phyloP scores from a whole-genome alignment of 2,329 filamentous ascomycete genomes.

The Penicillium polonicum region DNA sequence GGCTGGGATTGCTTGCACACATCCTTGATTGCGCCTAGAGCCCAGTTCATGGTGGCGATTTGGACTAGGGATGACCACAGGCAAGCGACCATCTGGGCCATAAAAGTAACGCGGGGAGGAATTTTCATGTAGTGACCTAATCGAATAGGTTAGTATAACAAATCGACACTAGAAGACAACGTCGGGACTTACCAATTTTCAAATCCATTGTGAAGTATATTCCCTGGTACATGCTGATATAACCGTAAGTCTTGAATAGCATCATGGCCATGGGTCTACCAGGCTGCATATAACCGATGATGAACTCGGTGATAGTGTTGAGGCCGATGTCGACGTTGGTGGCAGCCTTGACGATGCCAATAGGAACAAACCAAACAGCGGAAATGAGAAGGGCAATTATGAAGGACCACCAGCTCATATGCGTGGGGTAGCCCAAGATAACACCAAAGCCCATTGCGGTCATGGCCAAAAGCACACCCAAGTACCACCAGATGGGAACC shows the following conservation, averaged over 20 bases:
- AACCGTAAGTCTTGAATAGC: slow-evolving; percentile 75
- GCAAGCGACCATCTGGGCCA: slow-evolving; percentile 51
- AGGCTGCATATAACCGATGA: slow-evolving; percentile 71
- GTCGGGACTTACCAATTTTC: slow-evolving; percentile 51
- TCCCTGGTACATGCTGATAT: slow-evolving; percentile 66
- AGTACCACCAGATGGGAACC: slow-evolving; percentile 60
- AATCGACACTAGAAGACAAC: background rate
- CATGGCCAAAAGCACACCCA: slow-evolving; percentile 47
- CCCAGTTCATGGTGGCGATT: slow-evolving; percentile 48
- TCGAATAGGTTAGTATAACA: background rate
- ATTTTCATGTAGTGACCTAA: slow-evolving; percentile 62
- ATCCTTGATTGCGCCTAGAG: slow-evolving; percentile 56
- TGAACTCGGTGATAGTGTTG: slow-evolving; percentile 72
- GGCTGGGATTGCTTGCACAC: slow-evolving; percentile 62
- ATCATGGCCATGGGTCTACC: slow-evolving; percentile 71
- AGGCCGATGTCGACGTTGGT: slow-evolving; percentile 65
- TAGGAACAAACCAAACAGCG: slow-evolving; percentile 61
- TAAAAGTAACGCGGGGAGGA: slow-evolving; percentile 53
- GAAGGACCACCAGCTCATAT: slow-evolving; percentile 71
- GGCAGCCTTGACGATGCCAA: slow-evolving; percentile 65
- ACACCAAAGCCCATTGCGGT: slow-evolving; percentile 52
- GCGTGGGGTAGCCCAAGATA: slow-evolving; percentile 59
- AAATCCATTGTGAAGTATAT: slow-evolving; percentile 65
- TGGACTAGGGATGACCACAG: slow-evolving; percentile 53
- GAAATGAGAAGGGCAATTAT: slow-evolving; percentile 65